phyloP scores from a whole-genome alignment of 2,329 filamentous ascomycete genomes.

The Scopulariopsis brevicaulis region DNA sequence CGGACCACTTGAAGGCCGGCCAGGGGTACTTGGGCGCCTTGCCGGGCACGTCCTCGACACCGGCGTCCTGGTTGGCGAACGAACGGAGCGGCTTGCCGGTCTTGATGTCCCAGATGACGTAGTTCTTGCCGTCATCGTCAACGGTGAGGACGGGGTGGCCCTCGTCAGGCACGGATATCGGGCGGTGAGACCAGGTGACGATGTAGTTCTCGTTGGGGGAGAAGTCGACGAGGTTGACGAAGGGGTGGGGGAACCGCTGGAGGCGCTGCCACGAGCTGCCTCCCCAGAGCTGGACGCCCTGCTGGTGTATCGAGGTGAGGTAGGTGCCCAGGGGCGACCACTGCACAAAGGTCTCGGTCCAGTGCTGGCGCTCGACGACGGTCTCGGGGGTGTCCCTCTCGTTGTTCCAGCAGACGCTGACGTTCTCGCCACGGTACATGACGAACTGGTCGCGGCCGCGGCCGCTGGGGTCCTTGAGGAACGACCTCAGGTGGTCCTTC shows the following conservation, averaged over 20 bases:
- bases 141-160: slow-evolving; percentile 73
- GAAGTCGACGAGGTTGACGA: slow-evolving; percentile 92
- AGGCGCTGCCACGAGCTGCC: slow-evolving; percentile 81
- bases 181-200: slow-evolving; percentile 91
- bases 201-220: slow-evolving; percentile 88
- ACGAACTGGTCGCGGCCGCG: slow-evolving; percentile 91
- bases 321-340: slow-evolving; percentile 95
- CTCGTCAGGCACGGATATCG: slow-evolving; percentile 82
- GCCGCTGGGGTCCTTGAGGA: slow-evolving; percentile 67
- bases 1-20: slow-evolving; percentile 99
- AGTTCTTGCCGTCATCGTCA: slow-evolving; percentile 98
- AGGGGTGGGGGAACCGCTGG: slow-evolving; percentile 88
- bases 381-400: slow-evolving; percentile 82
- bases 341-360: slow-evolving; percentile 96
- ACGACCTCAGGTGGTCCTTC: slow-evolving; percentile 89
- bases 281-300: slow-evolving; percentile 96
- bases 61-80: slow-evolving; percentile 78
- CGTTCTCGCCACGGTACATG: slow-evolving; percentile 84
- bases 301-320: slow-evolving; percentile 86
- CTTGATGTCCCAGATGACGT: slow-evolving; percentile 95
- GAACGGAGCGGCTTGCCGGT: slow-evolving; percentile 84
- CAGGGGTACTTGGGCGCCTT: slow-evolving; percentile 79
- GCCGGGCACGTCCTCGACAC: slow-evolving; percentile 41
- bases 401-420: slow-evolving; percentile 97
- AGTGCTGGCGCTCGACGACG: slow-evolving; percentile 85